Conservation (phyloP, 495 filamentous ascomycete species). For the Thermochaetoides thermophila region DNA sequence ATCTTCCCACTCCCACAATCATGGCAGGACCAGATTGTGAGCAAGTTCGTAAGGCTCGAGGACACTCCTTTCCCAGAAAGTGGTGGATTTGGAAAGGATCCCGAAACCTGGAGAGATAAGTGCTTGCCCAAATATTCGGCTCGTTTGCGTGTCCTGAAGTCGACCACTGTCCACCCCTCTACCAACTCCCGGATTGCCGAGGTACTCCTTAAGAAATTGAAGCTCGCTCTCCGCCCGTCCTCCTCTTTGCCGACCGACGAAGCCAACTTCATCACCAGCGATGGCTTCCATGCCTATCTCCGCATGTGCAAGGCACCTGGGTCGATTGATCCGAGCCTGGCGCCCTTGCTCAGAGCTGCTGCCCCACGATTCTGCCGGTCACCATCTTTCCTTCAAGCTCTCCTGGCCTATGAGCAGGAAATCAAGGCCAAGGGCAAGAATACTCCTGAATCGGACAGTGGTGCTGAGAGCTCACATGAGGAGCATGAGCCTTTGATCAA, state of each 20-base stretch:
- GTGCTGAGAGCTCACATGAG: slow-evolving; percentile 25
- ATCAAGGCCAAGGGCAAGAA: slow-evolving; percentile 24
- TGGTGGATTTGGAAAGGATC: slow-evolving; percentile 34
- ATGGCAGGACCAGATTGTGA: slow-evolving; percentile 55
- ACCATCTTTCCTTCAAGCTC: slow-evolving; percentile 51
- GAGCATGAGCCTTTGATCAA: slow-evolving; percentile 41
- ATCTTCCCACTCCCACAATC: slow-evolving; percentile 45
- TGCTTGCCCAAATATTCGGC: slow-evolving; percentile 42
- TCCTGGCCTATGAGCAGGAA: slow-evolving; percentile 42
- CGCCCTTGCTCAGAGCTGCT: slow-evolving; percentile 42
- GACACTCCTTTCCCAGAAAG: slow-evolving; percentile 41
- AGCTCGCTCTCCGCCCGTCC: slow-evolving; percentile 40
- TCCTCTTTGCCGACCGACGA: slow-evolving; percentile 39
- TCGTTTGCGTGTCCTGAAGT: slow-evolving; percentile 33
- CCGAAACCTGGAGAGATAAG: slow-evolving; percentile 38
- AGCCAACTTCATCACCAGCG: slow-evolving; percentile 40
- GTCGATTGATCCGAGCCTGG: slow-evolving; percentile 38
- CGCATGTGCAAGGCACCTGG: slow-evolving; percentile 33
- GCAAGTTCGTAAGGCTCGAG: slow-evolving; percentile 43
- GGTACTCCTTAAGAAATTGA: slow-evolving; percentile 39
- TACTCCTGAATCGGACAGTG: slow-evolving; percentile 14
- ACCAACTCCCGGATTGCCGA: slow-evolving; percentile 40
- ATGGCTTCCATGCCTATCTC: slow-evolving; percentile 39
- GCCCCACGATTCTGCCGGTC: slow-evolving; percentile 47
- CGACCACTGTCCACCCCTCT: slow-evolving; percentile 35